Conservation (phyloP, 73 alveolate species). For the Urostyla sp. region DNA sequence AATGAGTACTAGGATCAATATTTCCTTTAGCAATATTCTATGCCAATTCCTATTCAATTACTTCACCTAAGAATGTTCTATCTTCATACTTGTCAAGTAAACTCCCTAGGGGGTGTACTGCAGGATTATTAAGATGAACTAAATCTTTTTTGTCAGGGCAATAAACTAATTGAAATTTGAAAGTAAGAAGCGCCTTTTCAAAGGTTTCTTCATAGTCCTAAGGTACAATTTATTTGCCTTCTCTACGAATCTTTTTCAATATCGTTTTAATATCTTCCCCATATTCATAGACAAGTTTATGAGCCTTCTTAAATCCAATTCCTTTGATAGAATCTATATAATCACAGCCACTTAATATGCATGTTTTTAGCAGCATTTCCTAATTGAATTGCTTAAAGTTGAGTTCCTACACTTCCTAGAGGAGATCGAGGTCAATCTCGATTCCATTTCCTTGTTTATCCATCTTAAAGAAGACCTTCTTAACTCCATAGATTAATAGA, state of each 20-base stretch:
- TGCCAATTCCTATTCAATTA: not conserved
- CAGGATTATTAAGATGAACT: slow-evolving; percentile 77
- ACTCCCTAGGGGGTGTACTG: slow-evolving; percentile 1
- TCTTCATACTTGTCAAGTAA: slow-evolving; percentile 7
- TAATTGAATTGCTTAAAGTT: slow-evolving; percentile 52
- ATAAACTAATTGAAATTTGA: slow-evolving; percentile 91
- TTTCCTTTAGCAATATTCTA: slow-evolving; percentile 15
- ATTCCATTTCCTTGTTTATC: slow-evolving; percentile 80
- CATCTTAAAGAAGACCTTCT: slow-evolving; percentile 84
- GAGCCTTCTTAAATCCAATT: slow-evolving; percentile 89
- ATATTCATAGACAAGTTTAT: slow-evolving; percentile 48
- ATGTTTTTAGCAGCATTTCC: slow-evolving; percentile 71
- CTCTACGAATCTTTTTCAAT: slow-evolving; percentile 43
- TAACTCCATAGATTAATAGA: slow-evolving; percentile 88
- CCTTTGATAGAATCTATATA: slow-evolving; percentile 92
- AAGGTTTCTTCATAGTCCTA: slow-evolving; percentile 84
- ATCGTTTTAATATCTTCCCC: slow-evolving; percentile 22
- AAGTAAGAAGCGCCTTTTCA: slow-evolving; percentile 91
- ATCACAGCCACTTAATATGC: slow-evolving; percentile 97
- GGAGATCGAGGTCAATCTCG: slow-evolving; percentile 74
- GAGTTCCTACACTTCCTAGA: slow-evolving; percentile 46
- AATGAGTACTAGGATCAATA: slow-evolving; percentile 30
- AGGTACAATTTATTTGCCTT: slow-evolving; percentile 63
- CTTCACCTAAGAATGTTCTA: slow-evolving; percentile 35
- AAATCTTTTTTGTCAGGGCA: slow-evolving; percentile 88